Evolutionary conservation across 2,329 filamentous ascomycete genomes (phyloP).

Genomic region (Lachnellula subtilissima): DNA sequence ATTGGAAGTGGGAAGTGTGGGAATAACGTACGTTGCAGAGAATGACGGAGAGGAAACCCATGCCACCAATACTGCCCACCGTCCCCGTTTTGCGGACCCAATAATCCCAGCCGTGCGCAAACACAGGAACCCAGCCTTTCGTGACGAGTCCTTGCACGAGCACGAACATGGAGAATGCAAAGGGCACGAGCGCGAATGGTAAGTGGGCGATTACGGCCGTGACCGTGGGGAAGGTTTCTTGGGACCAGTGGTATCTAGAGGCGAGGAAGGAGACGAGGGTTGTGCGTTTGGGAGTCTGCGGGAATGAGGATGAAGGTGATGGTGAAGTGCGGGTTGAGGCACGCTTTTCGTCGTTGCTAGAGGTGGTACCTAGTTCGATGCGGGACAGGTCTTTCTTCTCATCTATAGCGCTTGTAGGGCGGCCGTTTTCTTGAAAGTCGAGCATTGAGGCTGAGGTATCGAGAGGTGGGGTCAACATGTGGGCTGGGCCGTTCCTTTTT

Average conservation of each 20-base stretch:
- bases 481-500: constrained; percentile 37
- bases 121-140: constrained; percentile 70
- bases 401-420: constrained; percentile 5
- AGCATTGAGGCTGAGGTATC: constrained; percentile 15
- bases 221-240: constrained; percentile 67
- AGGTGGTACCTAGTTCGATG: neutral
- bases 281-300: constrained; percentile 22
- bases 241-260: constrained; percentile 51
- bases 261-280: constrained; percentile 50
- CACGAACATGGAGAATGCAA: constrained; percentile 70
- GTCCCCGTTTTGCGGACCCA: constrained; percentile 68
- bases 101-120: constrained; percentile 68
- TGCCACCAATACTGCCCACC: constrained; percentile 63
- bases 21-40: constrained; percentile 61
- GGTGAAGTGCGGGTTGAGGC: constrained; percentile 7
- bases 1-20: neutral
- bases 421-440: constrained; percentile 12
- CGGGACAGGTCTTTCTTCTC: neutral
- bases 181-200: constrained; percentile 64
- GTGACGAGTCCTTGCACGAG: constrained; percentile 68
- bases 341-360: constrained; percentile 15
- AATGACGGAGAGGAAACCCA: constrained; percentile 67
- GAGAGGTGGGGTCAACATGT: neutral
- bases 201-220: constrained; percentile 61
- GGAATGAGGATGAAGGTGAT: constrained; percentile 1